Evolutionary conservation across 805 yeast genomes (phyloP).

Genomic region (Ogataea nonfermentans): DNA sequence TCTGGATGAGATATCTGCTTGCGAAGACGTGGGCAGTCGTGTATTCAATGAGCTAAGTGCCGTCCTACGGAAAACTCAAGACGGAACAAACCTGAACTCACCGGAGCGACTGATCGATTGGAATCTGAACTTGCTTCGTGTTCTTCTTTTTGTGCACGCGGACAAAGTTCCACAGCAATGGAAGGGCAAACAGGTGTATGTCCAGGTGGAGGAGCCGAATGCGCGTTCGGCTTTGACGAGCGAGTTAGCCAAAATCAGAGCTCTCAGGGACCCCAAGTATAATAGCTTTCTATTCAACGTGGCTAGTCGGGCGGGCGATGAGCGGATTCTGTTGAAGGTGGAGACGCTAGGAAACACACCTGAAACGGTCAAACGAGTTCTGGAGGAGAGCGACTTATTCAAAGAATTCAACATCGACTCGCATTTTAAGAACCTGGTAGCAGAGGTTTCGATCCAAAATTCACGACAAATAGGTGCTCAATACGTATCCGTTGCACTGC

Average conservation of each 20-base stretch:
- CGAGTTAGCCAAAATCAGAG: constrained; percentile 25
- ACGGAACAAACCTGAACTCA: constrained; percentile 18
- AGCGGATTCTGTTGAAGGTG: constrained; percentile 5
- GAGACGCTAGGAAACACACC: constrained; percentile 12
- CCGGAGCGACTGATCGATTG: constrained; percentile 47
- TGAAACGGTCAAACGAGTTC: constrained; percentile 34
- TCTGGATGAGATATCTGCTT: constrained; percentile 19
- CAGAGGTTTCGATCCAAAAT: constrained; percentile 49
- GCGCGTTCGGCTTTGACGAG: constrained; percentile 20
- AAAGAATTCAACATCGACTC: constrained; percentile 46
- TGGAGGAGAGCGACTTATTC: constrained; percentile 44
- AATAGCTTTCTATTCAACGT: constrained; percentile 18
- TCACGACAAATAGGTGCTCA: constrained; percentile 39
- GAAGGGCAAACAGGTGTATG: constrained; percentile 16
- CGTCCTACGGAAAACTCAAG: constrained; percentile 12
- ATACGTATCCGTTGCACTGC: constrained; percentile 44
- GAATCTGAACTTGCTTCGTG: constrained; percentile 51
- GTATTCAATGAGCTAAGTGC: constrained; percentile 28
- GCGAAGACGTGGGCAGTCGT: constrained; percentile 23
- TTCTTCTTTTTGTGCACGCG: constrained; percentile 40
- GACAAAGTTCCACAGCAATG: constrained; percentile 12
- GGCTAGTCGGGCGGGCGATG: constrained; percentile 3
- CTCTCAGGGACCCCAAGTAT: constrained; percentile 11
- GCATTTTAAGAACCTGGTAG: constrained; percentile 45
- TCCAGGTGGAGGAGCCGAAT: constrained; percentile 14